Evolutionary conservation across 23 red algal genomes (phyloP).

Genomic region (Chondrus crispus): DNA sequence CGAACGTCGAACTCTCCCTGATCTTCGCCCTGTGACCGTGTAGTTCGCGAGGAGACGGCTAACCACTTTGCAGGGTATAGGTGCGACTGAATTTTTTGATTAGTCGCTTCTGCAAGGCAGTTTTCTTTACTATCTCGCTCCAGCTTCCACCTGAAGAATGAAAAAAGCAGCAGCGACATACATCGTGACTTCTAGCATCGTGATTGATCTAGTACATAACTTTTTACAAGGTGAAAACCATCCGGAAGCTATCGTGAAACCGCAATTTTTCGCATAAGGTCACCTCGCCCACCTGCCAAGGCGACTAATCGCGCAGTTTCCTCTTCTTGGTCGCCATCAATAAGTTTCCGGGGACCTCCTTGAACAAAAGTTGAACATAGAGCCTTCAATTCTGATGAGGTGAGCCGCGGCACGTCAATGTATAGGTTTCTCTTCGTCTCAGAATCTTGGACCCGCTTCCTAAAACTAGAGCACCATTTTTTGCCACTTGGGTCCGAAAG

Average conservation of each 20-base stretch:
- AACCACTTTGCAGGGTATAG: too few species aligned
- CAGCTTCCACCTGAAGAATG: too few species aligned
- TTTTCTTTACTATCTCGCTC: too few species aligned
- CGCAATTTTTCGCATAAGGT: conserved; percentile 27
- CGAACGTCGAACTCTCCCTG: background rate
- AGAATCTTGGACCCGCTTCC: conserved; percentile 1
- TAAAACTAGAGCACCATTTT: conserved; percentile 7
- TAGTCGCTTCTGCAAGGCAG: too few species aligned
- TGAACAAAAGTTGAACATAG: conserved; percentile 47
- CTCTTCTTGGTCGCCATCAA: background rate
- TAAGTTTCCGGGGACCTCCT: background rate
- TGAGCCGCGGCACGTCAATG: conserved; percentile 28
- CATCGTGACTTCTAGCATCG: too few species aligned
- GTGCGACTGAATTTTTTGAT: too few species aligned
- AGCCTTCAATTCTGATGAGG: conserved; percentile 33
- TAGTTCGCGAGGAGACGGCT: background rate
- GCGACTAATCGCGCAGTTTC: conserved; percentile 17
- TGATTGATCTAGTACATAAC: too few species aligned
- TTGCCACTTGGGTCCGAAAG: conserved; percentile 16
- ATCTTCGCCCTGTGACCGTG: background rate
- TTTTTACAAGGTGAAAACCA: too few species aligned
- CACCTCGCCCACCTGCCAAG: conserved; percentile 47
- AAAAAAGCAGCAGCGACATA: too few species aligned
- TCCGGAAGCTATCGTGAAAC: background rate
- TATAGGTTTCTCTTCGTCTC: too few species aligned